Percentiles rank a stretch among this genome's conserved stretches.
Conservation (phyloP, 306 rosid genomes). For the Neltuma alba region DNA sequence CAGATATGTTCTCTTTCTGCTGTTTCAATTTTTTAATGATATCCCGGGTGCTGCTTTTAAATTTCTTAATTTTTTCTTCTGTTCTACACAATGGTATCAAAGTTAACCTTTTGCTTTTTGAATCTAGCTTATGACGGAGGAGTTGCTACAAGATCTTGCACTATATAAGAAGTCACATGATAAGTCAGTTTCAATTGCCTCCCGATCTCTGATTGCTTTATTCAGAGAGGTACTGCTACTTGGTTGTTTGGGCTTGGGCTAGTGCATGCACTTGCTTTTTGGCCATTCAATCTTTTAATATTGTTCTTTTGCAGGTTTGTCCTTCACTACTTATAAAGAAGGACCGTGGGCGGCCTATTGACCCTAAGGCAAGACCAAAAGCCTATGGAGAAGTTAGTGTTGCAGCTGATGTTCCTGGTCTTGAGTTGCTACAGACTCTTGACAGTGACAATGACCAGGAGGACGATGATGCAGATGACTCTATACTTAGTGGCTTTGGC, state of each 20-base stretch:
- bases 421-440: conserved; percentile 59
- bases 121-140: conserved; percentile 85
- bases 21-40: conserved; percentile 8
- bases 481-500: conserved; percentile 47
- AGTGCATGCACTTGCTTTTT: not conserved
- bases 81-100: not conserved
- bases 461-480: conserved; percentile 40
- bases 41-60: conserved; percentile 27
- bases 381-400: conserved; percentile 77
- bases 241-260: conserved; percentile 14
- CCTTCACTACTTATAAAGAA: conserved; percentile 87
- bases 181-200: conserved; percentile 86
- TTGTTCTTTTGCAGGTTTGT: conserved; percentile 64
- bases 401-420: conserved; percentile 68
- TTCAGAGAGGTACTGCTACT: conserved; percentile 71
- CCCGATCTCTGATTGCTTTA: conserved; percentile 82
- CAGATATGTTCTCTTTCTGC: conserved; percentile 3
- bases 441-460: conserved; percentile 47
- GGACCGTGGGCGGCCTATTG: conserved; percentile 84
- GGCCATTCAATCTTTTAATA: conserved; percentile 11
- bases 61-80: conserved; percentile 7
- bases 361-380: conserved; percentile 77
- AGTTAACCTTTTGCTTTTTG: conserved; percentile 42
- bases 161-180: conserved; percentile 91
- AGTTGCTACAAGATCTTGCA: conserved; percentile 91